phyloP scores from a whole-genome alignment of 2,329 filamentous ascomycete genomes.

The Rutstroemia sp. region DNA sequence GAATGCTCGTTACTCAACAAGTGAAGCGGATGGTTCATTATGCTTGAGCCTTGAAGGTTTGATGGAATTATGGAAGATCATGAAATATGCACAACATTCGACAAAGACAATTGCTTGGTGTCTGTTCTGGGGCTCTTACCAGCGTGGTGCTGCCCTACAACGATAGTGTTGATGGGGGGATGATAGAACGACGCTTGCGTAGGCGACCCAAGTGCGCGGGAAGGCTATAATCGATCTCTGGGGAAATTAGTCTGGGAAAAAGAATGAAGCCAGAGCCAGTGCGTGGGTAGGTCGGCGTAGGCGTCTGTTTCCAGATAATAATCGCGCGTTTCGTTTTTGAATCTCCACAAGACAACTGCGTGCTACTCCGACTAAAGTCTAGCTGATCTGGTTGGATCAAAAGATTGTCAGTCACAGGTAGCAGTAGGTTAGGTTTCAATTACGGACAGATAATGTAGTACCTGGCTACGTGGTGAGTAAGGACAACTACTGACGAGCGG shows the following conservation, averaged over 20 bases:
- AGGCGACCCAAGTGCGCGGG: slow-evolving; percentile 23
- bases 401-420: neutral
- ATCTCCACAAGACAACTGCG: neutral
- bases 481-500: slow-evolving; percentile 1
- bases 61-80: too few species aligned
- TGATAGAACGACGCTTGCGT: slow-evolving; percentile 18
- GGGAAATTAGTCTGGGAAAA: slow-evolving; percentile 10
- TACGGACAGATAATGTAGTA: neutral
- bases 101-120: too few species aligned
- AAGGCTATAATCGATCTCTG: slow-evolving; percentile 17
- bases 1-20: neutral
- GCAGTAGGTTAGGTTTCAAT: neutral
- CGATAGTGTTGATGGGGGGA: slow-evolving; percentile 5
- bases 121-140: neutral
- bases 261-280: slow-evolving; percentile 6
- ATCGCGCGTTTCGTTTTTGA: slow-evolving; percentile 16
- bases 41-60: neutral
- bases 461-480: neutral
- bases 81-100: too few species aligned
- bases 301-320: slow-evolving; percentile 12
- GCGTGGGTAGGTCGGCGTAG: slow-evolving; percentile 7
- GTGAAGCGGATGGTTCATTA: neutral
- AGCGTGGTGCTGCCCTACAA: neutral
- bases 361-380: slow-evolving; percentile 6
- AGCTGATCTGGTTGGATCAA: neutral